These are phyloP conservation scores for Spirogloea muscicola DNA, from an alignment of 139 green algal genomes.

Conservation along the genomic window DNA sequence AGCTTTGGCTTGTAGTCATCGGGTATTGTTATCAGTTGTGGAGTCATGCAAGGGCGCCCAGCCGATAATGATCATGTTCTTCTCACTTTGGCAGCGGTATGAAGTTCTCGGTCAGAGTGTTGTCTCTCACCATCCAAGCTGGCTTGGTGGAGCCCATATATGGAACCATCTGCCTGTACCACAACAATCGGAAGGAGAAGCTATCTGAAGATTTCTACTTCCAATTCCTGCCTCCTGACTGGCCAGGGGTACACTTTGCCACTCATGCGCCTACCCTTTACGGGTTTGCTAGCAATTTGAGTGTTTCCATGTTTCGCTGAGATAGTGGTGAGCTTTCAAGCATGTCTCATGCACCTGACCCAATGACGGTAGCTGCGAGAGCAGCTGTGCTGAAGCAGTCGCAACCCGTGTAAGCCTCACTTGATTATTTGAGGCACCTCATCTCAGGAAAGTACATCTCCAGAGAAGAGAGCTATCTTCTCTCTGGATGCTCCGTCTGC, in stretches of 20 bases:
- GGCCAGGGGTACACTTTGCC: constrained; percentile 19
- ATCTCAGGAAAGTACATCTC: constrained; percentile 25
- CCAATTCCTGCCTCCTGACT: constrained; percentile 38
- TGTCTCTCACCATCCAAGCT: constrained; percentile 22
- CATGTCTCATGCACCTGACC: neutral
- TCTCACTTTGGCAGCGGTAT: constrained; percentile 12
- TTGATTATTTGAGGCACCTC: neutral
- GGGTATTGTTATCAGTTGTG: neutral
- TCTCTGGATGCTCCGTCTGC: constrained; percentile 18
- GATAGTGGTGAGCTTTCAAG: neutral
- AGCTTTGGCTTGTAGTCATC: neutral
- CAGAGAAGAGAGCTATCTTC: constrained; percentile 30
- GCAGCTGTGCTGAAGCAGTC: neutral
- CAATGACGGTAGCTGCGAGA: neutral
- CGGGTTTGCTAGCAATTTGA: neutral
- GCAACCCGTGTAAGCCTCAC: neutral
- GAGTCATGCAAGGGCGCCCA: neutral
- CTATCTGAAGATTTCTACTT: constrained; percentile 44
- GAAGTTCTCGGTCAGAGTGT: constrained; percentile 27
- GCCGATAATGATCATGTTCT: neutral
- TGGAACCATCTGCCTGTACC: constrained; percentile 42
- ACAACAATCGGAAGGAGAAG: constrained; percentile 40
- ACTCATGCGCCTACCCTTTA: constrained; percentile 8
- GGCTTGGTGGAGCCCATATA: constrained; percentile 38
- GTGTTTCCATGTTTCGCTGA: neutral